Evolutionary conservation across 768 basidiomycete genomes (phyloP), one percentile per base, ranked within the genome.

Genomic region (Russula emetica): DNA sequence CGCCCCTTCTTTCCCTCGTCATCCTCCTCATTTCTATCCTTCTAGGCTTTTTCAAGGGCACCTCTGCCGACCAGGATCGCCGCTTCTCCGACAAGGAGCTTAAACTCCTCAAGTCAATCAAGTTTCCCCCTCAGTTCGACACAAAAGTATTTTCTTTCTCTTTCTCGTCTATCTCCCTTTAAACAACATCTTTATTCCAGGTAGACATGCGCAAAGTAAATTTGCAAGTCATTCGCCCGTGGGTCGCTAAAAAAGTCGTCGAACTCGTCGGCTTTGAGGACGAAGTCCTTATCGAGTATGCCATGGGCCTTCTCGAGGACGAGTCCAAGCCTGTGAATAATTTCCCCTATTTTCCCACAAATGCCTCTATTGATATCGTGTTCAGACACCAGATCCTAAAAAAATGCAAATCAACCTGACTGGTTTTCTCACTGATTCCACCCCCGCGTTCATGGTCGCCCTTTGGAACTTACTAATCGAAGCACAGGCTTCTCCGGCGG

Each of bases 161-260:
- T 3, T 53, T 6, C n/a, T 26, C 10, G 11, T 28, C 28, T 1
- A 8, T 4, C 14, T 34, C 28, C 14, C 6, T 20, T 20, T 11
- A 16, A 55, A 3, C 61, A 1, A 50, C 45, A n/a, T 22, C 2
- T 45, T 34, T 28, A 40, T 14, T 53, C 24, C 44, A 91, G 91
- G 94, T 97, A 51, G 95, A 98, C 73, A 89, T 95, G 84, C 85
- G 92, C 40, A 95, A 98, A 80, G 94, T 98, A 65, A 97, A 98
- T 74, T 70, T 98, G 65, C 79, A 83, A 20, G 94, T 98, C 69
- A 90, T 99, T 72, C 81, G 91, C 63, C 92, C 94, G 3, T 99
- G 97, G 97, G 87, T 98, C 64, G 90, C 92, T 16, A 94, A 93
- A 80, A 90, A 92, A 75, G 88, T 97, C 61, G 83, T 89, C 3